Evolutionary conservation across 371 early-diverging fungal species (phyloP), one percentile per base, ranked within the genome.

Genomic region (Saksenaea oblongispora): DNA sequence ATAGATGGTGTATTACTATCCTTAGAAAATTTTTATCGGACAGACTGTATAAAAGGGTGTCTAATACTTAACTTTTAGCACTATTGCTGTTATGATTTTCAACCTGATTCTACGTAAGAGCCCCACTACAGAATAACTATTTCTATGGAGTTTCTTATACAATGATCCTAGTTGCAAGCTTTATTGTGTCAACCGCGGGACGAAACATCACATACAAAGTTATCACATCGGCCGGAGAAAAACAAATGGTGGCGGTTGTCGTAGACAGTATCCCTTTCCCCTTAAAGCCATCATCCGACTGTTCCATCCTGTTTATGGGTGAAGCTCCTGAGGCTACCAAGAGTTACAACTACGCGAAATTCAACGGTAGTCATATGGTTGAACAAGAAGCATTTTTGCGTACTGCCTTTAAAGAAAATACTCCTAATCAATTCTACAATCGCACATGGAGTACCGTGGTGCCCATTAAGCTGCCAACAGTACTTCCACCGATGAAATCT

Each of bases 401-500:
- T 35, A 34, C 55, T 3, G 61, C 66, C 18, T 54, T 53, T 0
- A 41, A 34, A 2, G 14, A 53, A 1, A 34, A 41, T 27, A 66
- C 73, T 0, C 62, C 69, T 5, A 63, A 72, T 41, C 66, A 69
- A 35, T 69, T 64, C 56, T 72, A 66, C 17, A 69, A 69, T 24
- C 66, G 69, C 17, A 56, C 73, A 34, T 72, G 73, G 69, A 69
- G 69, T 34, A 63, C 24, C 1, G 59, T 44, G 2, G 13, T 36
- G 2, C 8, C 64, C 1, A 39, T 53, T n/a, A 36, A 62, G 4
- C 24, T 72, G 0, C 69, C 69, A 27, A 18, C 31, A 5, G 10
- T 61, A 5, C 63, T 58, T 27, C 31, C 42, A 1, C 69, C 73
- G 5, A 55, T 72, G n/a, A 5, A 35, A 31, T 37, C 61, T 15